Base-by-base conservation (phyloP, 1,284 basidiomycete genomes). In the Microbotryum scabiosae region DNA sequence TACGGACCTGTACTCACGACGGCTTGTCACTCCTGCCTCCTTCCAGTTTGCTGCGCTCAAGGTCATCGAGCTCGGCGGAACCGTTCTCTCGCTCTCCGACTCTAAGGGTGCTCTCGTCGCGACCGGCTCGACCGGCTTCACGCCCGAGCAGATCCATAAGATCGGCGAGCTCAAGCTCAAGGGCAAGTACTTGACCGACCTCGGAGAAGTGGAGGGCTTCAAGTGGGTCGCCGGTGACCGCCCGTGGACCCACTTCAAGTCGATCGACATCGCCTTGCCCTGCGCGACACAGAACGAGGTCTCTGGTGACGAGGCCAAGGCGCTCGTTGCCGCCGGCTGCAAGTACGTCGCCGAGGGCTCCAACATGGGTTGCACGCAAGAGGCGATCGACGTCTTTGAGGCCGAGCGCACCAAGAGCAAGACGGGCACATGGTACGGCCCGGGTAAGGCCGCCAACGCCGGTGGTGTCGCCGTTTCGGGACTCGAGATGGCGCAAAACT, bases 401-500 rank as follows among this genome's bases (percentile, higher is more conserved):
- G 75, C 75, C 14, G 80, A 82, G 44, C 82, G 86, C 60, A 44
- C 56, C 26, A 78, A 78, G 70, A 73, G 74, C 70, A 74, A 79
- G 64, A 79, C 79, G 54, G 70, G 75, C 66, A 78, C 82, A 59
- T 86, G 83, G 82, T 86, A 86, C 75, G 84, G 83, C 25, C 85
- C 85, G 57, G 85, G 85, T 63, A 87, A 79, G 74, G 84, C 84
- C 52, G 81, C 83, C 75, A 86, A 86, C 78, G 81, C 71, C 49
- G 74, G 74, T 36, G 75, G 75, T 70, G 75, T 76, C 21, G 75
- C 75, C 20, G 84, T 85, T 25, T 84, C 82, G 21, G 84, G 84
- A 61, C 82, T 89, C 66, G 87, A 88, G 78, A 88, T 88, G 86
- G 84, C 85, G 12, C 86, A 88, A 77, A 86, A 87, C 79, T 84